phyloP scores from a whole-genome alignment of 306 rosid species.

The Aeschynomene evenia region DNA sequence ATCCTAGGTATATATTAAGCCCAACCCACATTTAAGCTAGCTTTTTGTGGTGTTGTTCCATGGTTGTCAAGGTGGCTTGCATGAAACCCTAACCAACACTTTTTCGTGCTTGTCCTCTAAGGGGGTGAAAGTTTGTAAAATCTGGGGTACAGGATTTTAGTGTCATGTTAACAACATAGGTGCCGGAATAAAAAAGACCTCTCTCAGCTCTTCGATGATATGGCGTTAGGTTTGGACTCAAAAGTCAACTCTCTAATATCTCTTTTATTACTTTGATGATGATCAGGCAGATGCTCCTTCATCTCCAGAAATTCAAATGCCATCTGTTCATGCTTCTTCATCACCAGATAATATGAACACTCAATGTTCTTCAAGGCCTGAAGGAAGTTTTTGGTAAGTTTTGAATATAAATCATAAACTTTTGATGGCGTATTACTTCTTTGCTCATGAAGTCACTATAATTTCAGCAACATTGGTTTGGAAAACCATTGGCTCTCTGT shows the following conservation, averaged over 20 bases:
- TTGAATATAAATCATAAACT: constrained; percentile 19
- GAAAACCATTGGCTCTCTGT: constrained; percentile 62
- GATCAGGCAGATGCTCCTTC: constrained; percentile 36
- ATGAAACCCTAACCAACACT: neutral
- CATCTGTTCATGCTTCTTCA: constrained; percentile 35
- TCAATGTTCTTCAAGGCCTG: constrained; percentile 35
- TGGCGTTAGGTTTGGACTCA: constrained; percentile 16
- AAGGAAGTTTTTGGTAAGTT: constrained; percentile 41
- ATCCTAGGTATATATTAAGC: neutral
- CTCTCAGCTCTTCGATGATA: neutral
- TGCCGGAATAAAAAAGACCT: neutral
- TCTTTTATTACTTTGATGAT: constrained; percentile 30
- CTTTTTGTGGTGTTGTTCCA: neutral
- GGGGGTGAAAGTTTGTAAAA: neutral
- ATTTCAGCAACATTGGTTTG: constrained; percentile 53
- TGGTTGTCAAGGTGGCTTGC: neutral
- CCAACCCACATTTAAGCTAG: constrained; percentile 6
- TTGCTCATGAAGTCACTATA: constrained; percentile 35
- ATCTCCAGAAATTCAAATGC: constrained; percentile 42
- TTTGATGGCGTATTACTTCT: constrained; percentile 4
- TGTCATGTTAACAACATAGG: constrained; percentile 1
- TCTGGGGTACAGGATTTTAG: constrained; percentile 1
- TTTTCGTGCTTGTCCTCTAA: constrained; percentile 8
- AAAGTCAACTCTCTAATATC: constrained; percentile 29
- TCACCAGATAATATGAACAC: constrained; percentile 31